Conservation (phyloP, 2,329 filamentous ascomycete genomes). For the Trichoderma sp. region DNA sequence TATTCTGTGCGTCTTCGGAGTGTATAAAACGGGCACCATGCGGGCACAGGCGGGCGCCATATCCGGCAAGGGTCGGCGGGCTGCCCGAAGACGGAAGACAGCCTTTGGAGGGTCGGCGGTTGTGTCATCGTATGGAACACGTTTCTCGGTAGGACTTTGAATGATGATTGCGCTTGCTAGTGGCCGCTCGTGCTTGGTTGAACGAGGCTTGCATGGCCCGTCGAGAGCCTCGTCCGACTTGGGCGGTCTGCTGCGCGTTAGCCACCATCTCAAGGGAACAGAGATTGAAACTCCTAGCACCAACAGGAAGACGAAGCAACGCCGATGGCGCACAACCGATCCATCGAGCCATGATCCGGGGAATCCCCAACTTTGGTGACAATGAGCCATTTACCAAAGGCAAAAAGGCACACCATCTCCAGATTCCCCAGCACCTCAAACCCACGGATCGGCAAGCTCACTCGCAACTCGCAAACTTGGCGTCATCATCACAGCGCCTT, state of each 20-base stretch:
- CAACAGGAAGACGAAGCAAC: no score
- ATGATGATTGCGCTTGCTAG: not conserved
- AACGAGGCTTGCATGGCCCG: no score
- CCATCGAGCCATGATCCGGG: not conserved
- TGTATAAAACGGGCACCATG: no score
- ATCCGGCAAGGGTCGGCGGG: conserved; percentile 13
- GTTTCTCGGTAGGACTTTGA: not conserved
- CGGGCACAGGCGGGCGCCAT: conserved; percentile 4
- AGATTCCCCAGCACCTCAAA: not conserved
- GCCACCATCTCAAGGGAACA: no score
- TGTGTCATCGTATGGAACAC: not conserved
- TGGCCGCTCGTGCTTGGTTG: not conserved
- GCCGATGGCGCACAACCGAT: conserved; percentile 1
- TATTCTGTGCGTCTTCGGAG: no score
- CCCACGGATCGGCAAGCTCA: not conserved
- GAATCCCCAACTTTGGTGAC: not conserved
- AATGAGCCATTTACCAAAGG: not conserved
- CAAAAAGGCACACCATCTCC: not conserved
- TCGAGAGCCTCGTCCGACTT: no score
- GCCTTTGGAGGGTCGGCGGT: not conserved
- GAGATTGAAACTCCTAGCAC: no score
- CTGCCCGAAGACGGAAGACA: not conserved
- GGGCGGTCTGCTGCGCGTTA: no score
- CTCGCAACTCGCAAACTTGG: not conserved
- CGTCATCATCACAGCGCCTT: not conserved